Evolutionary conservation across 2,329 filamentous ascomycete genomes (phyloP), one percentile per base, ranked within the genome.

Genomic region (Fusarium coicis): DNA sequence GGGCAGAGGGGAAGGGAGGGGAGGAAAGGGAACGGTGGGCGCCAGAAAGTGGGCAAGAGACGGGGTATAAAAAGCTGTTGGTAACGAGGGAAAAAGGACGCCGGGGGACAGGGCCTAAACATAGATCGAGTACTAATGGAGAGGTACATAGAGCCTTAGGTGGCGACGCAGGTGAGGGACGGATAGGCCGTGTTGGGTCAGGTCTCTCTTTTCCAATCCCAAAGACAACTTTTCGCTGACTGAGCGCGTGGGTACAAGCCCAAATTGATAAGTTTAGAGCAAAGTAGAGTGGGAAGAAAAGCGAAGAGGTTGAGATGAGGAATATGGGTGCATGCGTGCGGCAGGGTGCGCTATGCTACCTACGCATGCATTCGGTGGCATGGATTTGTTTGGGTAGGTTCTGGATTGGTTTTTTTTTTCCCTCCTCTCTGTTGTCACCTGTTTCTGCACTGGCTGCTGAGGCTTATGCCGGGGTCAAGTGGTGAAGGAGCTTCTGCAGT

Each of bases 61-160:
- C 68, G 75, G 75, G 74, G 74, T 77, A 77, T 77, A 76, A 77
- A 76, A 77, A 76, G 76, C 70, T 75, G 70, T 68, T 73, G 74
- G 74, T 66, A 70, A 63, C 66, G 72, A 72, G 63, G 70, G 47
- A 71, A 74, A 76, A 71, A 73, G 52, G 65, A 67, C 66, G 63
- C 70, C 37, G 60, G 66, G 73, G 63, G 71, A 68, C 63, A 63
- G 71, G 75, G 66, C 73, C 71, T 66, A 70, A 76, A 66, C 69
- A 73, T 73, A 68, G 72, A 76, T 76, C 68, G 65, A 76, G 74
- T 73, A 73, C 74, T 72, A 68, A 70, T 68, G 69, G 50, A 68
- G 58, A 73, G 66, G 70, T 56, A n/a, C n/a, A n/a, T n/a, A 73
- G 47, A 63, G 65, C 52, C 44, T 66, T 59, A 74, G 71, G 75